Conservation (phyloP, 1,284 basidiomycete genomes). For the Ganoderma sinense region DNA sequence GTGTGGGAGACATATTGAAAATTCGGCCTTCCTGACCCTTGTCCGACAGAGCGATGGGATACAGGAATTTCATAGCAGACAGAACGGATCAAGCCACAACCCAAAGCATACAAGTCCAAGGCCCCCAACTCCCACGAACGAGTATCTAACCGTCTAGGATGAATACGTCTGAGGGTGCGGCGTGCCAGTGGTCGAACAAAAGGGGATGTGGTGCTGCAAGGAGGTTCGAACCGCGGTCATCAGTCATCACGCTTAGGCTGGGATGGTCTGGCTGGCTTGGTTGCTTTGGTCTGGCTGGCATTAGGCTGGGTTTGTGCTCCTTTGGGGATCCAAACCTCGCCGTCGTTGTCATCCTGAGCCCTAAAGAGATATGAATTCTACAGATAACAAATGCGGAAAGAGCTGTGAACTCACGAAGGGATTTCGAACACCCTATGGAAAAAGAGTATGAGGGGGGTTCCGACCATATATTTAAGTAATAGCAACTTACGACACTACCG, state of each 20-base stretch:
- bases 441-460: background rate
- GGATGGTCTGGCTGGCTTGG: too few species aligned
- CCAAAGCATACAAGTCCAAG: background rate
- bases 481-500: background rate
- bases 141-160: background rate
- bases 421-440: background rate
- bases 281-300: background rate
- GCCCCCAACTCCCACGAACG: background rate
- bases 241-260: background rate
- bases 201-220: background rate
- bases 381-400: too few species aligned
- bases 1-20: background rate
- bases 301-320: background rate
- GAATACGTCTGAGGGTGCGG: background rate
- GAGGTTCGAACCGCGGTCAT: background rate
- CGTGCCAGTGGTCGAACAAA: background rate
- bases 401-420: background rate
- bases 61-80: background rate
- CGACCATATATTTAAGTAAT: background rate
- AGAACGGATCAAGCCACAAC: background rate
- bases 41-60: background rate
- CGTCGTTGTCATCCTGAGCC: background rate
- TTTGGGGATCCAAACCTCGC: conserved; percentile 1
- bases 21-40: background rate
- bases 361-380: background rate